Evolutionary conservation across 148 eudicot species (phyloP).

Genomic region (Drosera capensis): DNA sequence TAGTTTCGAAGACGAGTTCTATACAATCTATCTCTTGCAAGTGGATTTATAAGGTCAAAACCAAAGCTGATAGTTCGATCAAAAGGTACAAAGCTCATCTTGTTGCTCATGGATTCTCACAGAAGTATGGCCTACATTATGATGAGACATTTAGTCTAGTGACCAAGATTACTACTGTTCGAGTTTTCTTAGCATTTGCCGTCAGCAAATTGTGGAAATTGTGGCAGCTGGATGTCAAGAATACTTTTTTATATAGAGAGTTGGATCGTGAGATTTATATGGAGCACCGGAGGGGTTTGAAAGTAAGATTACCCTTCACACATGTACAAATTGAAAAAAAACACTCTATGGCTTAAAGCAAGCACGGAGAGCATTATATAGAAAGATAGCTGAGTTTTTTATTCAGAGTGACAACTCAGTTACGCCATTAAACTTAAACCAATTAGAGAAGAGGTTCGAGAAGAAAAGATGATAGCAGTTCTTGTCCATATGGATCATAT

Average conservation of each 20-base stretch:
- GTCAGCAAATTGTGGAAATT: not conserved
- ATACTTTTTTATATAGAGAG: not conserved
- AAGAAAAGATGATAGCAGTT: not conserved
- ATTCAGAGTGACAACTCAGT: too few species aligned
- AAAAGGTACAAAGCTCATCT: not conserved
- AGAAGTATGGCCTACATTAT: not conserved
- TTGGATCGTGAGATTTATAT: not conserved
- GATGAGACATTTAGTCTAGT: too few species aligned
- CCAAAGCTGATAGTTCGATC: not conserved
- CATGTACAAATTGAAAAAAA: too few species aligned
- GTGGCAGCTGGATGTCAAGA: not conserved
- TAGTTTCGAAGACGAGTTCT: not conserved
- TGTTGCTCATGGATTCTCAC: not conserved
- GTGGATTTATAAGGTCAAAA: not conserved
- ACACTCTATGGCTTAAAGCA: too few species aligned
- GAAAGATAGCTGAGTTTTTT: too few species aligned
- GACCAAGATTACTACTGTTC: too few species aligned
- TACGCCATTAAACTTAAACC: not conserved
- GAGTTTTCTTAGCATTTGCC: not conserved
- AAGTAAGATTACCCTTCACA: not conserved
- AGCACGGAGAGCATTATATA: not conserved
- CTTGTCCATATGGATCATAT: constrained; percentile 1
- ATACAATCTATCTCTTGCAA: not conserved
- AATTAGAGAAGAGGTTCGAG: not conserved
- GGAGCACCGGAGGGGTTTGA: not conserved